These are phyloP conservation scores for Apium graveolens DNA, from an alignment of 129 eudicot species.

Conservation along the genomic window DNA sequence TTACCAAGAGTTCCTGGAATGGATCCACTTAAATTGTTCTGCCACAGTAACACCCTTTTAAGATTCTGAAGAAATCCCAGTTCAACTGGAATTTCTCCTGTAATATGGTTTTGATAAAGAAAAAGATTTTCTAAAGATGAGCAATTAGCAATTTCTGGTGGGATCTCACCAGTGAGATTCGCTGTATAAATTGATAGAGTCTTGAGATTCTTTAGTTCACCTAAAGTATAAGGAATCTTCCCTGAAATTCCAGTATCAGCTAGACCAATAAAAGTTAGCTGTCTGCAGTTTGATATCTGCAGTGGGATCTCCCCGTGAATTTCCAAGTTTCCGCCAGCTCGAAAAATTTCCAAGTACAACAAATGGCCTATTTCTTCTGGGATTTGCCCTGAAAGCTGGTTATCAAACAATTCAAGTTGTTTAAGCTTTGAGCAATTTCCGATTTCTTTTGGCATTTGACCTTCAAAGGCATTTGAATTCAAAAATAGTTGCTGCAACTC, in stretches of 20 bases:
- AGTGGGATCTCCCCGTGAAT: slow-evolving; percentile 48
- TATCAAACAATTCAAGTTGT: slow-evolving; percentile 46
- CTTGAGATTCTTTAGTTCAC: slow-evolving; percentile 37
- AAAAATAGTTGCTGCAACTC: slow-evolving; percentile 27
- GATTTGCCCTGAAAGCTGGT: slow-evolving; percentile 34
- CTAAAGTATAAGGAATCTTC: slow-evolving; percentile 30
- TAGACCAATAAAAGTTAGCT: slow-evolving; percentile 34
- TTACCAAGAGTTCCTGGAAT: slow-evolving; percentile 42
- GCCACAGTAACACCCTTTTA: slow-evolving; percentile 40
- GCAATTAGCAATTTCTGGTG: slow-evolving; percentile 32
- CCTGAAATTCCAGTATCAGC: slow-evolving; percentile 52
- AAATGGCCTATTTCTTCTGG: slow-evolving; percentile 29
- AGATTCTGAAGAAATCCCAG: slow-evolving; percentile 34
- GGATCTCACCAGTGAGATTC: slow-evolving; percentile 40
- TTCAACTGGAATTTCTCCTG: slow-evolving; percentile 35
- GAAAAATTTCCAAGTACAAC: slow-evolving; percentile 29
- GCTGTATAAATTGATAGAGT: slow-evolving; percentile 49
- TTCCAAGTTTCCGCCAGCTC: slow-evolving; percentile 50
- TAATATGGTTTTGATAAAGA: slow-evolving; percentile 37
- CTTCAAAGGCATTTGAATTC: slow-evolving; percentile 40
- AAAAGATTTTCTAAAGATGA: slow-evolving; percentile 34
- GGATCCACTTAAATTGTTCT: slow-evolving; percentile 37
- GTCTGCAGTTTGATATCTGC: slow-evolving; percentile 41
- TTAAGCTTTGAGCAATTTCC: slow-evolving; percentile 32
- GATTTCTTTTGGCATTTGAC: slow-evolving; percentile 34